A percentile compares a stretch with the other conserved stretches of the same genome.
phyloP scores from a whole-genome alignment of 768 basidiomycete genomes.

The Mycena leptocephala region DNA sequence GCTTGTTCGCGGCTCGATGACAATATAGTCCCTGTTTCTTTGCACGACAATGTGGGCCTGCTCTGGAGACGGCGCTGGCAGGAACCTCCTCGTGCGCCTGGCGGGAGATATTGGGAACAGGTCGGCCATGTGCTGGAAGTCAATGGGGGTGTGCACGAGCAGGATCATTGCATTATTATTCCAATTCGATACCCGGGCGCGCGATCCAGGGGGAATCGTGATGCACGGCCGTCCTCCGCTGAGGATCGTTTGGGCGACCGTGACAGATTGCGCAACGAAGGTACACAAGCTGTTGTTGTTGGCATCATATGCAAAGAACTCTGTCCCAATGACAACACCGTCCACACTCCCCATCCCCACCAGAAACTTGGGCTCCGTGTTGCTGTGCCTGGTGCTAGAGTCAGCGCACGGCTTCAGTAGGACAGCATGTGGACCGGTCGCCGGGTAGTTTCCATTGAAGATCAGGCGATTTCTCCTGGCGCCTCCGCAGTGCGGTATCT shows the following conservation, averaged over 20 bases:
- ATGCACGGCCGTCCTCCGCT: background rate
- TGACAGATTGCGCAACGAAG: constrained; percentile 7
- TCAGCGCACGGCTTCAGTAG: background rate
- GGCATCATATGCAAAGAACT: background rate
- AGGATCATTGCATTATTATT: background rate
- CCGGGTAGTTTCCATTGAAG: constrained; percentile 2
- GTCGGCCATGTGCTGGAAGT: background rate
- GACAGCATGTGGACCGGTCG: background rate
- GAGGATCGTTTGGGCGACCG: background rate
- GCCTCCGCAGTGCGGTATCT: constrained; percentile 17
- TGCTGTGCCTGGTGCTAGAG: too few relatives aligned
- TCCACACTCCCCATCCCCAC: background rate
- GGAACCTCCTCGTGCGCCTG: background rate
- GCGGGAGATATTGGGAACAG: background rate
- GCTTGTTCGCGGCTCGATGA: background rate
- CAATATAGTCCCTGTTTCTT: background rate
- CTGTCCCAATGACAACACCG: constrained; percentile 17
- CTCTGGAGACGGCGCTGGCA: background rate
- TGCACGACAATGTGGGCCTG: background rate
- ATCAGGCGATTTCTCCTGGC: background rate
- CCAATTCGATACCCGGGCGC: constrained; percentile 5
- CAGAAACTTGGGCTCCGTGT: background rate
- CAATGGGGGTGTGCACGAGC: background rate
- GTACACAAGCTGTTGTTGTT: background rate
- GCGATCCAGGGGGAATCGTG: background rate